phyloP scores from a whole-genome alignment of 352 stramenopile genomes.

The Globisporangium orthogonon region DNA sequence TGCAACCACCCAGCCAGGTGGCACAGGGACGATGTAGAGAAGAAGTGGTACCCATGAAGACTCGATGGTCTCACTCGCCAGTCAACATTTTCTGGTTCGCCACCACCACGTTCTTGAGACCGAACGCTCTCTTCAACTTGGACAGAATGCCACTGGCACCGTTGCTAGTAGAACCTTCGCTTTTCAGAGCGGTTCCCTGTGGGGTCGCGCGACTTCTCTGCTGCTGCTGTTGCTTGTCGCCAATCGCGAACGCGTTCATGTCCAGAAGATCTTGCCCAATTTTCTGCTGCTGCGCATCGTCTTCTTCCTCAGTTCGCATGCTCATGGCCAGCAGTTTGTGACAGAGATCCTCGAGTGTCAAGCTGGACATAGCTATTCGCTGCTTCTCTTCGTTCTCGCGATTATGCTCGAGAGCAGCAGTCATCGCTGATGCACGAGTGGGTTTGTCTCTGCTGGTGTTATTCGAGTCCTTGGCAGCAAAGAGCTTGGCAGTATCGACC shows the following conservation, averaged over 20 bases:
- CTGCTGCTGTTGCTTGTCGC: neutral
- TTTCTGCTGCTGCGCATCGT: constrained; percentile 11
- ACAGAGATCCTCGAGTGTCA: constrained; percentile 24
- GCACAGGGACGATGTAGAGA: too few species aligned
- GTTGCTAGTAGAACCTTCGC: neutral
- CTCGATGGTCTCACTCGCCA: neutral
- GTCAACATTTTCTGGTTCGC: neutral
- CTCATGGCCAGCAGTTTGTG: constrained; percentile 17
- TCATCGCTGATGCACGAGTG: neutral
- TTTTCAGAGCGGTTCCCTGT: constrained; percentile 27
- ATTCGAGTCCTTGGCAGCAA: neutral
- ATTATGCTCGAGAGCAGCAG: neutral
- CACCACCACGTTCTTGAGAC: neutral
- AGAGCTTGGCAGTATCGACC: neutral
- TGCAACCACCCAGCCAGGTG: too few species aligned
- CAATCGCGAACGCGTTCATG: neutral
- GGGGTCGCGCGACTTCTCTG: neutral
- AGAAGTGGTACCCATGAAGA: too few species aligned
- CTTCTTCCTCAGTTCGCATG: constrained; percentile 24
- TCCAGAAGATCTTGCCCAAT: neutral
- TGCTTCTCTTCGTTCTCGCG: neutral
- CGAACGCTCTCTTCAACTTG: neutral
- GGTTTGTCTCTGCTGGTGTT: neutral
- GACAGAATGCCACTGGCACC: neutral
- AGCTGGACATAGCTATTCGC: neutral